Evolutionary conservation across 306 rosid species (phyloP).

Genomic region (Fragaria ananassa): DNA sequence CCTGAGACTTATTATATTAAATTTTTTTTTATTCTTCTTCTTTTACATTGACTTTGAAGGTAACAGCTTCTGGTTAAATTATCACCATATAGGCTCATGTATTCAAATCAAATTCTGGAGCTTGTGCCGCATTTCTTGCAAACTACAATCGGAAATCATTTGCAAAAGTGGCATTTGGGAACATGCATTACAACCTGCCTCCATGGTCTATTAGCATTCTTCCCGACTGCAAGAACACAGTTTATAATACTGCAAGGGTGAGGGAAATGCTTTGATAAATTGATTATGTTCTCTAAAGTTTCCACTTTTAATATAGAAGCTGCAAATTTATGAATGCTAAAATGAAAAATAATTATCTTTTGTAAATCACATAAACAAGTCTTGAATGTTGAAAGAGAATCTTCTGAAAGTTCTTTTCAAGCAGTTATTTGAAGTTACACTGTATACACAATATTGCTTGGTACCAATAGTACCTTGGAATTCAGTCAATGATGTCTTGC

Average conservation of each 20-base stretch:
- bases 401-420: background rate
- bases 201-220: slow-evolving; percentile 99
- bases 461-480: background rate
- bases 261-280: slow-evolving; percentile 26
- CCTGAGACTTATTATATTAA: slow-evolving; percentile 3
- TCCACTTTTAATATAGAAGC: background rate
- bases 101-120: slow-evolving; percentile 73
- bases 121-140: slow-evolving; percentile 93
- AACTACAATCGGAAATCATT: slow-evolving; percentile 65
- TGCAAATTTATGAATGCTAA: background rate
- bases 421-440: background rate
- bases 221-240: slow-evolving; percentile 91
- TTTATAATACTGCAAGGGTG: slow-evolving; percentile 97
- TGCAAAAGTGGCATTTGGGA: slow-evolving; percentile 71
- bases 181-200: slow-evolving; percentile 84
- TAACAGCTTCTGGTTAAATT: slow-evolving; percentile 9
- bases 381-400: background rate
- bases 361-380: background rate
- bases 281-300: background rate
- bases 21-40: background rate
- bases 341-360: background rate
- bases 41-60: slow-evolving; percentile 12
- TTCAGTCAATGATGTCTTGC: background rate
- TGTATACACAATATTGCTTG: background rate
- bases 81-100: slow-evolving; percentile 68